Evolutionary conservation across 2,329 filamentous ascomycete genomes (phyloP).

Genomic region (Calonectria pteridis): DNA sequence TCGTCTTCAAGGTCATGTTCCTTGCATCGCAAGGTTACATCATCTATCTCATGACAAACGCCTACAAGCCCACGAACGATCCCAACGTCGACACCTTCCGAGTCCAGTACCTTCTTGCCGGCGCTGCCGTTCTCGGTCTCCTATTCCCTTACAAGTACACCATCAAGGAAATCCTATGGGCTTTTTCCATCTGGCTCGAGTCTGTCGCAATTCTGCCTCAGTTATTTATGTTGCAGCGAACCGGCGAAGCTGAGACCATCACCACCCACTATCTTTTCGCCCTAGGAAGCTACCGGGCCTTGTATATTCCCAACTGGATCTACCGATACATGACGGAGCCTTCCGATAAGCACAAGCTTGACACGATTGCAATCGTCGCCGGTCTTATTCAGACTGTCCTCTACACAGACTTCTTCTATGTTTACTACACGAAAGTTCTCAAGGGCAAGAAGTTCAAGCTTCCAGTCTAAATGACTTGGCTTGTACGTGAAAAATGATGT

Average conservation of each 20-base stretch:
- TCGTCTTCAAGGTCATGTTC: conserved; percentile 96
- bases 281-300: conserved; percentile 87
- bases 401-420: conserved; percentile 99
- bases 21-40: conserved; percentile 92
- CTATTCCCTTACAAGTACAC: conserved; percentile 90
- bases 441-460: conserved; percentile 91
- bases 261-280: conserved; percentile 98
- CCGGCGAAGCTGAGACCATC: conserved; percentile 98
- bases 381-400: conserved; percentile 93
- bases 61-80: conserved; percentile 97
- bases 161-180: conserved; percentile 89
- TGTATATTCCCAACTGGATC: conserved; percentile 99
- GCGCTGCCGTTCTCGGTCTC: conserved; percentile 81
- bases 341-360: conserved; percentile 71
- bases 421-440: conserved; percentile 97
- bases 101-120: conserved; percentile 91
- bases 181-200: conserved; percentile 98
- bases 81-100: conserved; percentile 98
- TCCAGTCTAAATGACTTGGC: conserved; percentile 70
- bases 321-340: conserved; percentile 86
- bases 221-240: conserved; percentile 97
- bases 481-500: neutral
- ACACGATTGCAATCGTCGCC: conserved; percentile 89
- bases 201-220: conserved; percentile 96
- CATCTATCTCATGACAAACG: conserved; percentile 97